Evolutionary conservation across 148 eudicot genomes (phyloP).

Genomic region (Cornus controversa): DNA sequence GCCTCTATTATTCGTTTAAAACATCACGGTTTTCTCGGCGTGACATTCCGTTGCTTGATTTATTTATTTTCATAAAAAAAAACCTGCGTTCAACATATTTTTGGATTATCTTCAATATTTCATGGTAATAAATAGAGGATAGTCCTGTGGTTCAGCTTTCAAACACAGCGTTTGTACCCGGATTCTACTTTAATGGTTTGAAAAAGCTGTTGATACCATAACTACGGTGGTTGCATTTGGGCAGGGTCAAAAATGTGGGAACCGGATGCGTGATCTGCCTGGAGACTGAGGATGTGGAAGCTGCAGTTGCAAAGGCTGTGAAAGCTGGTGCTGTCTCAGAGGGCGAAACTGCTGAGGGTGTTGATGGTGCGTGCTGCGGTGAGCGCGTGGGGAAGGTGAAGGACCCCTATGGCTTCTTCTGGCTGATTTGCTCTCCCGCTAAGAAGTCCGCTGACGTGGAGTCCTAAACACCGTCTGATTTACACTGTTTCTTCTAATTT

Average conservation of each 20-base stretch:
- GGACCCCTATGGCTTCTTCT: slow-evolving; percentile 74
- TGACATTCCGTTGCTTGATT: neutral
- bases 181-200: neutral
- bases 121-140: too few species aligned
- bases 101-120: too few species aligned
- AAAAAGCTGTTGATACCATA: neutral
- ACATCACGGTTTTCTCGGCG: too few species aligned
- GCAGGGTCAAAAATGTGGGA: slow-evolving; percentile 40
- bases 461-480: slow-evolving; percentile 29
- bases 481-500: neutral
- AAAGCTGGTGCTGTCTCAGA: slow-evolving; percentile 64
- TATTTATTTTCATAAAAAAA: neutral
- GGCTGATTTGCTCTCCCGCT: slow-evolving; percentile 54
- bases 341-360: slow-evolving; percentile 44
- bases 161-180: neutral
- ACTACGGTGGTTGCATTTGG: neutral
- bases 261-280: slow-evolving; percentile 40
- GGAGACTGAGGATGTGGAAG: slow-evolving; percentile 64
- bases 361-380: slow-evolving; percentile 51
- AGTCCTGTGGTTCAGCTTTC: too few species aligned
- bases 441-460: slow-evolving; percentile 41
- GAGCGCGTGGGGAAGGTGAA: slow-evolving; percentile 62
- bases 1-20: too few species aligned
- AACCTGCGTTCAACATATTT: neutral
- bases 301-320: slow-evolving; percentile 59